Evolutionary conservation across 176 grass and related monocot genomes (phyloP).

Genomic region (Themeda triandra): DNA sequence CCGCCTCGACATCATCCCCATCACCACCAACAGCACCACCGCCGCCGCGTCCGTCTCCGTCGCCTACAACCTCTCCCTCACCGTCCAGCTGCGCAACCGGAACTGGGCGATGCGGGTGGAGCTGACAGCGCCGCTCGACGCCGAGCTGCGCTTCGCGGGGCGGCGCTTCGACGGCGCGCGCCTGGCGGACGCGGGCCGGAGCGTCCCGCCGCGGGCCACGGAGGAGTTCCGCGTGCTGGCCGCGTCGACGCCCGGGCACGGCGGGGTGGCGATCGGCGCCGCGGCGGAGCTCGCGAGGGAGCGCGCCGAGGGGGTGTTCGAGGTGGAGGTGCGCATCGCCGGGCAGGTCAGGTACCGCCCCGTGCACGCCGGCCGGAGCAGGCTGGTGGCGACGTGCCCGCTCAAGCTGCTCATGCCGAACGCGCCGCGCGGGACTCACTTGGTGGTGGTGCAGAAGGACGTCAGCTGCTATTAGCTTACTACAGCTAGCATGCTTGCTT

Average conservation of each 20-base stretch:
- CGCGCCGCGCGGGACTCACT: background rate
- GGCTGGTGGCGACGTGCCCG: slow-evolving; percentile 15
- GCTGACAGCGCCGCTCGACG: too few species aligned
- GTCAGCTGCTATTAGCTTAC: background rate
- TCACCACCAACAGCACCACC: too few species aligned
- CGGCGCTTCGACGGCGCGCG: background rate
- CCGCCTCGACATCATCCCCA: too few species aligned
- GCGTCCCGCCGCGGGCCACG: too few species aligned
- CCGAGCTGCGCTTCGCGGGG: background rate
- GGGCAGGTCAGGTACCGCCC: background rate
- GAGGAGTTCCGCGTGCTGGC: background rate
- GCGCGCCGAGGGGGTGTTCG: too few species aligned
- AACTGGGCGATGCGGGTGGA: too few species aligned
- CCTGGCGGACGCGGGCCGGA: background rate
- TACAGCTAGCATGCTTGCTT: background rate
- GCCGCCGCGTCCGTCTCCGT: too few species aligned
- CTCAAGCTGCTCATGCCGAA: slow-evolving; percentile 1
- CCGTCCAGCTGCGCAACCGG: too few species aligned
- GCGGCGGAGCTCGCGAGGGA: background rate
- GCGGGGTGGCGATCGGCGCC: background rate
- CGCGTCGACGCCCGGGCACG: background rate
- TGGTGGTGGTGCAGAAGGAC: slow-evolving; percentile 2
- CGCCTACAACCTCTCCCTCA: too few species aligned
- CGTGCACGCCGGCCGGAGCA: slow-evolving; percentile 1
- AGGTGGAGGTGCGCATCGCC: too few species aligned